Conservation (phyloP, 129 eudicot species). For the Chrysanthemum makinoi region DNA sequence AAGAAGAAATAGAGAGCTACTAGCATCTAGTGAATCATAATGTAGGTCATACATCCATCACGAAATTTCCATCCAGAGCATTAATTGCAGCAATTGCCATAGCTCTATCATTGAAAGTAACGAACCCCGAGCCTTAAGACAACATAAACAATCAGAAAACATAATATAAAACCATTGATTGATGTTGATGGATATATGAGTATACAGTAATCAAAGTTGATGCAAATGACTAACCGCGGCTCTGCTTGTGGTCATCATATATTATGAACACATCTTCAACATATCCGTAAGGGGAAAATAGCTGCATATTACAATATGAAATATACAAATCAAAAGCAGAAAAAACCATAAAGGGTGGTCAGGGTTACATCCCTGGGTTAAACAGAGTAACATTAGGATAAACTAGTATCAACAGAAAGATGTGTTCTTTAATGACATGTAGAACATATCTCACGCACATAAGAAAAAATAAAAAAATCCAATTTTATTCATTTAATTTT, state of each 20-base stretch:
- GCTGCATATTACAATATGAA: conserved; percentile 34
- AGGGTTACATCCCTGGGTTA: background rate
- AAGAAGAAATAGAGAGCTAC: conserved; percentile 8
- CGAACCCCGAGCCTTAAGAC: conserved; percentile 74
- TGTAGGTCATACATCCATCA: conserved; percentile 59
- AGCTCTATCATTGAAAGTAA: conserved; percentile 62
- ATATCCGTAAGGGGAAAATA: conserved; percentile 78
- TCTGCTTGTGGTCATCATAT: conserved; percentile 55
- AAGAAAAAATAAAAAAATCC: background rate
- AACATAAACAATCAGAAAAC: conserved; percentile 14
- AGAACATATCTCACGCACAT: too few relatives aligned
- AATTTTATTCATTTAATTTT: conserved; percentile 1
- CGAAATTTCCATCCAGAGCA: conserved; percentile 65
- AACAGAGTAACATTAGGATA: background rate
- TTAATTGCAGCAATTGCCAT: conserved; percentile 71
- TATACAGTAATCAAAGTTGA: conserved; percentile 8
- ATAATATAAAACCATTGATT: background rate
- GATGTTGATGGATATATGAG: background rate
- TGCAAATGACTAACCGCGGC: conserved; percentile 60
- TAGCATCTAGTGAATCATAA: conserved; percentile 14
- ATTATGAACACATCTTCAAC: conserved; percentile 60
- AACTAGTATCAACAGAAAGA: conserved; percentile 5
- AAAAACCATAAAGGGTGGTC: conserved; percentile 12
- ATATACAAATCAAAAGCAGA: conserved; percentile 19
- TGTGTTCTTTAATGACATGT: conserved; percentile 1